Percentiles rank a stretch among this genome's conserved stretches.
These are phyloP conservation scores for Mycogone perniciosa DNA, from an alignment of 2,329 filamentous ascomycete genomes.

Conservation along the genomic window DNA sequence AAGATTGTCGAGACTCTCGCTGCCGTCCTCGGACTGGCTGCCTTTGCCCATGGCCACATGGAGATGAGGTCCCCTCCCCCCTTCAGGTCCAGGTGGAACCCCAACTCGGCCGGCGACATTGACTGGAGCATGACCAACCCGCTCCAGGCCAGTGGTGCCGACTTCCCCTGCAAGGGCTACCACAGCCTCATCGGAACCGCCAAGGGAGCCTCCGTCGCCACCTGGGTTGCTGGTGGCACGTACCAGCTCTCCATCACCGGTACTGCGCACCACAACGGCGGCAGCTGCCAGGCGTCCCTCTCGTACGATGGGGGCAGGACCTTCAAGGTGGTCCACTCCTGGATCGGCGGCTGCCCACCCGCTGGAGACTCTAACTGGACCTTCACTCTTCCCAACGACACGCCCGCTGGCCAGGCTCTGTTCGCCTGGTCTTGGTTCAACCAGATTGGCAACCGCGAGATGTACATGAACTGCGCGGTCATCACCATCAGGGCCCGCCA, in stretches of 20 bases:
- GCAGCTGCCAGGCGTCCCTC: conserved; percentile 69
- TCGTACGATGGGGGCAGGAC: conserved; percentile 65
- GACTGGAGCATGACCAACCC: conserved; percentile 71
- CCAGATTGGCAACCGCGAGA: conserved; percentile 69
- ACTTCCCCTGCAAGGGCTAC: conserved; percentile 73
- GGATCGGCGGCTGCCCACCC: conserved; percentile 48
- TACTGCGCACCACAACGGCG: conserved; percentile 58
- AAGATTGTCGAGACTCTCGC: conserved; percentile 32
- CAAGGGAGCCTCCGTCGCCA: conserved; percentile 48
- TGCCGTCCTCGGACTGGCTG: conserved; percentile 35
- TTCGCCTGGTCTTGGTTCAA: conserved; percentile 78
- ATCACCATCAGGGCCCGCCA: conserved; percentile 51
- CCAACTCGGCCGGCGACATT: conserved; percentile 36
- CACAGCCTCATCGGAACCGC: conserved; percentile 42
- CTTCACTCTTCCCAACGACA: conserved; percentile 61
- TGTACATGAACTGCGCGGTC: conserved; percentile 81
- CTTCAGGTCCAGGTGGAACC: conserved; percentile 48
- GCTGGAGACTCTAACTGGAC: conserved; percentile 44
- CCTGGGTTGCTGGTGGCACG: conserved; percentile 54
- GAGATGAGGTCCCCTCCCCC: conserved; percentile 48
- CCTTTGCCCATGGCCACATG: conserved; percentile 49
- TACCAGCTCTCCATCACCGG: conserved; percentile 61
- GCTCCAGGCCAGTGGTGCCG: conserved; percentile 50
- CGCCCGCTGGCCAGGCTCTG: conserved; percentile 54
- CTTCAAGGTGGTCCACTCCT: conserved; percentile 61